phyloP scores from a whole-genome alignment of 208 protist species.

The Leishmania turanica region DNA sequence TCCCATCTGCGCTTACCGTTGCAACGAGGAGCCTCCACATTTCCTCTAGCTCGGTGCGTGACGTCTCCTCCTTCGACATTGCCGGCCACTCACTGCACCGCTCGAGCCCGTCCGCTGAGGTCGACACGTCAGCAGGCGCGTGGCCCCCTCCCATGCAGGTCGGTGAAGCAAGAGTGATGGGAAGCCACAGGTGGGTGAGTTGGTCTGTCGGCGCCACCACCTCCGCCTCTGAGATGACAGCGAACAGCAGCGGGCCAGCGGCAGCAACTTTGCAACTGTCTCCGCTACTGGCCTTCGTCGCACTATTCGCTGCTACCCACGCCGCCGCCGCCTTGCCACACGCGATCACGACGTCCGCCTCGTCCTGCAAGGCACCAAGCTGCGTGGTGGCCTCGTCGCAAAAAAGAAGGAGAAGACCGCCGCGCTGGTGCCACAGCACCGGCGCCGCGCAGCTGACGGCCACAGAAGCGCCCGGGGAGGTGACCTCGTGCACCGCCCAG shows the following conservation, averaged over 20 bases:
- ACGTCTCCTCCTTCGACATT: conserved; percentile 1
- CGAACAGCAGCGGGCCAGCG: conserved; percentile 30
- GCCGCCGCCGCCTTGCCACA: conserved; percentile 59
- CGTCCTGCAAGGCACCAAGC: conserved; percentile 51
- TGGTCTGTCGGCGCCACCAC: conserved; percentile 34
- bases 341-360: conserved; percentile 67
- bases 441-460: conserved; percentile 11
- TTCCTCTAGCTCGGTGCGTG: conserved; percentile 15
- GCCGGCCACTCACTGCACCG: conserved; percentile 2
- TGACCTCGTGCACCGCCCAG: conserved; percentile 45
- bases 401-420: conserved; percentile 64
- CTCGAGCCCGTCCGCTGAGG: neutral
- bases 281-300: neutral
- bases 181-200: conserved; percentile 39
- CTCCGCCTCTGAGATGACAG: conserved; percentile 52
- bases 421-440: conserved; percentile 50
- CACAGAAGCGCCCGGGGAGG: conserved; percentile 7
- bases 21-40: conserved; percentile 31
- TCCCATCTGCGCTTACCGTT: conserved; percentile 18
- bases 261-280: neutral
- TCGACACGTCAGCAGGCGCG: neutral
- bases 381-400: conserved; percentile 56
- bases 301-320: conserved; percentile 40
- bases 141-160: neutral
- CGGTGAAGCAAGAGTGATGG: conserved; percentile 20